Conservation (phyloP, 768 basidiomycete species). For the Auriscalpium orientale region DNA sequence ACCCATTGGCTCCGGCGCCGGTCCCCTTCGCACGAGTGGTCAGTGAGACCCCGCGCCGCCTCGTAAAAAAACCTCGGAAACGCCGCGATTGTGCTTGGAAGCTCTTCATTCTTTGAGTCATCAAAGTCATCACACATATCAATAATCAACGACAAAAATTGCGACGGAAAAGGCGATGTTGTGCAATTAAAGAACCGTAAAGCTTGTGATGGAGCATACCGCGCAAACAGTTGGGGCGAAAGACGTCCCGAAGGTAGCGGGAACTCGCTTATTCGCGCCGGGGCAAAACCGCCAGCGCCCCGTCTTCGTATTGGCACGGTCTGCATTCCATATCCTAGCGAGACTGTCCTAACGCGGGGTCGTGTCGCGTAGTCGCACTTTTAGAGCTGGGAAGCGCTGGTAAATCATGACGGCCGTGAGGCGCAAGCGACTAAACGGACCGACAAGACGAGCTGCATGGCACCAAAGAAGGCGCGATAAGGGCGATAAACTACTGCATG, state of each 20-base stretch:
- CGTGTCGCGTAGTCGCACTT: slow-evolving; percentile 97
- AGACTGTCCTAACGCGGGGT: slow-evolving; percentile 67
- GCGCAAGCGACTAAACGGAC: slow-evolving; percentile 38
- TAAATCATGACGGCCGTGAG: slow-evolving; percentile 1
- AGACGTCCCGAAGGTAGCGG: too few relatives aligned
- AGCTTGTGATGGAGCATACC: slow-evolving; percentile 44
- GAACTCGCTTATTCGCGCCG: slow-evolving; percentile 89
- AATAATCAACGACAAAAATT: too few relatives aligned
- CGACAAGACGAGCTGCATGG: slow-evolving; percentile 72
- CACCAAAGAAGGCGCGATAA: background rate
- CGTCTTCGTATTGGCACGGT: slow-evolving; percentile 91
- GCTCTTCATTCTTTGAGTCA: slow-evolving; percentile 75
- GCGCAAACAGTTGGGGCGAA: too few relatives aligned
- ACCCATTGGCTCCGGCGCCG: slow-evolving; percentile 29
- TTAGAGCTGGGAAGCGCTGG: slow-evolving; percentile 52
- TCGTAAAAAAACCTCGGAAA: slow-evolving; percentile 93
- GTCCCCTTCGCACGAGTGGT: slow-evolving; percentile 65
- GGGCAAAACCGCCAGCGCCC: slow-evolving; percentile 77
- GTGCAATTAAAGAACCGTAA: too few relatives aligned
- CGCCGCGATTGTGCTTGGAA: slow-evolving; percentile 94
- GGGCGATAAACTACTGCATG: background rate
- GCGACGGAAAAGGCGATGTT: too few relatives aligned
- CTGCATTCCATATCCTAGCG: slow-evolving; percentile 56
- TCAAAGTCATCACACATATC: background rate
- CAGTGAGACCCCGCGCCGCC: slow-evolving; percentile 77